Percentiles rank a stretch among this genome's conserved stretches.
Conservation (phyloP, 139 green algal genomes). For the Nannochloris sp. region DNA sequence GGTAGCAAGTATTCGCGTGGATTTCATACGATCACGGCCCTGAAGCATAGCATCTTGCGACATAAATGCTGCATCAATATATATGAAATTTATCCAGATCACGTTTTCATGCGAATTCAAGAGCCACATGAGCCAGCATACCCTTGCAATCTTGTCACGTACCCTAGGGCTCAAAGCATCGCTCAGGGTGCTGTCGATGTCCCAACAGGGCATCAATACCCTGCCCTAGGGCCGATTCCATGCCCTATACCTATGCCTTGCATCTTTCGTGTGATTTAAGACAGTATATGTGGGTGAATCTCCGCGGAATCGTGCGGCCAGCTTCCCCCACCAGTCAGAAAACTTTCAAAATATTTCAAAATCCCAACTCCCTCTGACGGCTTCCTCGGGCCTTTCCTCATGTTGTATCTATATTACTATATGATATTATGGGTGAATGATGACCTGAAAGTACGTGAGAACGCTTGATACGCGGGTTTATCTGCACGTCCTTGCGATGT, state of each 20-base stretch:
- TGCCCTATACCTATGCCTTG: conserved; percentile 1
- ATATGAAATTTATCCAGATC: not conserved
- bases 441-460: not conserved
- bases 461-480: not conserved
- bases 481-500: not conserved
- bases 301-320: not conserved
- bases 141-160: not conserved
- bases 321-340: not conserved
- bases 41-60: not conserved
- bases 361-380: conserved; percentile 1
- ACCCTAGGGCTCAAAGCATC: not conserved
- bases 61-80: not conserved
- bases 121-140: not conserved
- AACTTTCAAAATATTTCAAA: conserved; percentile 7
- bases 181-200: conserved; percentile 2
- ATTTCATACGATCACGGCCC: not conserved
- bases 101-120: not conserved
- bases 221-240: conserved; percentile 1
- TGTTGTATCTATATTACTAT: not conserved
- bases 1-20: conserved; percentile 2
- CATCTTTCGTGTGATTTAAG: not conserved
- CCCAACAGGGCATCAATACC: conserved; percentile 1
- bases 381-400: not conserved
- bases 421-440: not conserved
- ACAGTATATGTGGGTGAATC: not conserved